phyloP scores from a whole-genome alignment of 495 filamentous ascomycete genomes.

The Bathelium albidoporum region DNA sequence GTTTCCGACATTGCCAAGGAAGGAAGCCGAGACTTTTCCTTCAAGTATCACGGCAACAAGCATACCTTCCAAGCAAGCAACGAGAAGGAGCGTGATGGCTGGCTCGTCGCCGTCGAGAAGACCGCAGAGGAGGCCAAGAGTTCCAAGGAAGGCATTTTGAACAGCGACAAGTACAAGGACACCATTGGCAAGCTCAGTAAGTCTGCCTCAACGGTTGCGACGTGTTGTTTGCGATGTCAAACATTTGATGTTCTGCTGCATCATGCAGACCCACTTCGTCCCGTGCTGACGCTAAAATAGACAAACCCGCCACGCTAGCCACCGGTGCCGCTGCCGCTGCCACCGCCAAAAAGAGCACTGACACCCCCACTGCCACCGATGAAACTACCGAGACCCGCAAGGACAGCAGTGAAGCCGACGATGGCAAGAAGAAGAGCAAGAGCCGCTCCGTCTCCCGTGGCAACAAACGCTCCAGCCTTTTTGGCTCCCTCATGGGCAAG shows the following conservation, averaged over 20 bases:
- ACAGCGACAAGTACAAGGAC: conserved; percentile 38
- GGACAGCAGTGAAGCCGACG: conserved; percentile 35
- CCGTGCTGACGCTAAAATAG: conserved; percentile 30
- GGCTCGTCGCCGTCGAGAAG: conserved; percentile 56
- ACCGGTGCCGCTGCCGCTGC: conserved; percentile 20
- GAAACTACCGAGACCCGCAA: conserved; percentile 24
- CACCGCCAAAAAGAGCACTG: conserved; percentile 31
- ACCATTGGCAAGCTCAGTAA: conserved; percentile 35
- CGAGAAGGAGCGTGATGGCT: conserved; percentile 74
- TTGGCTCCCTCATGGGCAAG: conserved; percentile 65
- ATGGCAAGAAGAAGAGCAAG: conserved; percentile 30
- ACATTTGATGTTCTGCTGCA: conserved; percentile 4
- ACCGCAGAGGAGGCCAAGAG: conserved; percentile 43
- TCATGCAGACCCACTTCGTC: conserved; percentile 23
- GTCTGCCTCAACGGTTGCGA: conserved; percentile 9
- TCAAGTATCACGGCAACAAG: conserved; percentile 78
- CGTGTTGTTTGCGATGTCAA: background rate
- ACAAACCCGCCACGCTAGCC: conserved; percentile 27
- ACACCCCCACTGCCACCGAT: conserved; percentile 24
- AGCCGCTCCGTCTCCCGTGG: conserved; percentile 66
- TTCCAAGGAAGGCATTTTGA: conserved; percentile 33
- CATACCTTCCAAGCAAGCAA: conserved; percentile 74
- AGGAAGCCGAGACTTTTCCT: conserved; percentile 66
- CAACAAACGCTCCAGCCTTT: conserved; percentile 69
- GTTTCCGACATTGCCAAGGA: conserved; percentile 67